These are phyloP conservation scores for Hymenochaete sp. DNA, from an alignment of 1,284 basidiomycete species.

Conservation along the genomic window DNA sequence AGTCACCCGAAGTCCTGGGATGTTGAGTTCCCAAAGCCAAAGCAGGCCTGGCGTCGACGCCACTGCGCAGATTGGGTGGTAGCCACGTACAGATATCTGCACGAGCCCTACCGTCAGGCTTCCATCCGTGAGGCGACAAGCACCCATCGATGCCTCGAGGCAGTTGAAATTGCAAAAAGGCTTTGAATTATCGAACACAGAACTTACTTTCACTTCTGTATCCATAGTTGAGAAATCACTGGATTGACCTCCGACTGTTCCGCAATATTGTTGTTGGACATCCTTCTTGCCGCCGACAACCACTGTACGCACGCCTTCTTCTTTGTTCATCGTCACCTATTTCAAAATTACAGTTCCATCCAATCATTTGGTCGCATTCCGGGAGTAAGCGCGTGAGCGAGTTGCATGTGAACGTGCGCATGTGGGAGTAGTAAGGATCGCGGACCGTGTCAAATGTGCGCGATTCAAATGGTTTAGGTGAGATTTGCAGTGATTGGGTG, in stretches of 20 bases:
- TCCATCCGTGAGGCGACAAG: too few relatives aligned
- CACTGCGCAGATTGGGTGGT: too few relatives aligned
- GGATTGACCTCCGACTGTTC: slow-evolving; percentile 53
- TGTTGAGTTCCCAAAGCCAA: too few relatives aligned
- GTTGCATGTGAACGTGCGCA: not conserved
- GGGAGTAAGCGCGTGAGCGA: slow-evolving; percentile 1
- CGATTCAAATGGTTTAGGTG: too few relatives aligned
- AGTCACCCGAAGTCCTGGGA: too few relatives aligned
- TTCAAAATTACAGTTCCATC: slow-evolving; percentile 7
- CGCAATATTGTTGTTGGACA: slow-evolving; percentile 49
- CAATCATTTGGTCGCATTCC: not conserved
- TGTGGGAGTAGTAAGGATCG: too few relatives aligned
- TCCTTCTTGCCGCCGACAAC: slow-evolving; percentile 46
- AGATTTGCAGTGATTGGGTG: too few relatives aligned
- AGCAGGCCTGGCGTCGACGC: too few relatives aligned
- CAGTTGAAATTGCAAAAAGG: not conserved
- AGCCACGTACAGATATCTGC: too few relatives aligned
- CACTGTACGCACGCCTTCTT: slow-evolving; percentile 46
- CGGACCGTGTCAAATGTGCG: too few relatives aligned
- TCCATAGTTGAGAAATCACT: slow-evolving; percentile 47
- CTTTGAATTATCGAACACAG: too few relatives aligned
- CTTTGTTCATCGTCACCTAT: slow-evolving; percentile 52
- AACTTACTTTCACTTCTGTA: slow-evolving; percentile 47
- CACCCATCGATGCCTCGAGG: not conserved
- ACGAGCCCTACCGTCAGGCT: too few relatives aligned